Conservation (phyloP, 768 basidiomycete species). For the Austroboletus festivus region DNA sequence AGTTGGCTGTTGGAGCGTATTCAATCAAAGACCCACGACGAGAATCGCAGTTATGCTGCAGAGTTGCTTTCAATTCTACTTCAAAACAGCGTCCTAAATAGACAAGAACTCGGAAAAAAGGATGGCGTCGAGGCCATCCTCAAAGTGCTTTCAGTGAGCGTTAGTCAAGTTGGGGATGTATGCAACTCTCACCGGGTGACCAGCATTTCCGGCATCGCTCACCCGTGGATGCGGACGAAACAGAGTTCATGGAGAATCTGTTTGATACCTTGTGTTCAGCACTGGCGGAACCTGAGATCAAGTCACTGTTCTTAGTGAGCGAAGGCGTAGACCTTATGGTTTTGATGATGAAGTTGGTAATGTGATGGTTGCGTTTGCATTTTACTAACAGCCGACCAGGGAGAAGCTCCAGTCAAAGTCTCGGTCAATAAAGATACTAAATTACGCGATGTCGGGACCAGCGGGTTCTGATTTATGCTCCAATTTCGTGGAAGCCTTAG, state of each 20-base stretch:
- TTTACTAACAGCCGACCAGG: slow-evolving; percentile 38
- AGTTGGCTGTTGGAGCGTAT: slow-evolving; percentile 79
- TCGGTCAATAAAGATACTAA: slow-evolving; percentile 85
- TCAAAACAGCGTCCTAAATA: slow-evolving; percentile 68
- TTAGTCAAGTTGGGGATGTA: slow-evolving; percentile 1
- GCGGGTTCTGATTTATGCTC: slow-evolving; percentile 70
- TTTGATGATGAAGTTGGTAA: slow-evolving; percentile 89
- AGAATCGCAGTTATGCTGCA: slow-evolving; percentile 90
- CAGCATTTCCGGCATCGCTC: slow-evolving; percentile 88
- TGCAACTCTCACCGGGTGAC: slow-evolving; percentile 9
- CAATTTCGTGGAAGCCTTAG: slow-evolving; percentile 82
- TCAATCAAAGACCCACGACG: slow-evolving; percentile 69
- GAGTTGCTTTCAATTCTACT: slow-evolving; percentile 91
- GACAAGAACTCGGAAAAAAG: slow-evolving; percentile 62
- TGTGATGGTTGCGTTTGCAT: neutral
- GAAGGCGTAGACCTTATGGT: slow-evolving; percentile 98
- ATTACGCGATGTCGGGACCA: slow-evolving; percentile 83
- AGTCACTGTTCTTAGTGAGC: slow-evolving; percentile 76
- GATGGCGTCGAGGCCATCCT: slow-evolving; percentile 79
- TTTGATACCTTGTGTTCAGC: slow-evolving; percentile 90
- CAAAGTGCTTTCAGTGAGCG: slow-evolving; percentile 75
- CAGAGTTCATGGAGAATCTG: slow-evolving; percentile 97
- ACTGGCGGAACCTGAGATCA: slow-evolving; percentile 74
- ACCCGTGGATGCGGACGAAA: slow-evolving; percentile 83
- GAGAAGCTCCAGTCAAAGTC: slow-evolving; percentile 80